phyloP scores from a whole-genome alignment of 768 basidiomycete species.

The Leccinum boreale region DNA sequence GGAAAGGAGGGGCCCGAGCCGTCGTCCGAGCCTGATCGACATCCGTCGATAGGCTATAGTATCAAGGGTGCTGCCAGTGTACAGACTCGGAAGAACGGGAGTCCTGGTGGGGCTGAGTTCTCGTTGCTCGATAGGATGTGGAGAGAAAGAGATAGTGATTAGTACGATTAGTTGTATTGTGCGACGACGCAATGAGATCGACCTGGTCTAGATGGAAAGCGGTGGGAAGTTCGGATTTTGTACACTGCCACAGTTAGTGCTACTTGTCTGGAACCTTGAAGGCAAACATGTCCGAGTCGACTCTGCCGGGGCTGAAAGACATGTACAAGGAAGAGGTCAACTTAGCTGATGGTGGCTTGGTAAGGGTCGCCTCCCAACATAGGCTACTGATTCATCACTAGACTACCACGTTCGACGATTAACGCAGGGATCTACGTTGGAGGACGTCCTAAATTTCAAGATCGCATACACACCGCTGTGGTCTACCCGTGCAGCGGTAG shows the following conservation, averaged over 20 bases:
- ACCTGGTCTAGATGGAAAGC: neutral
- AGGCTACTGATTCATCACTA: neutral
- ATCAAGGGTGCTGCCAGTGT: constrained; percentile 53
- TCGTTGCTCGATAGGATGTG: constrained; percentile 38
- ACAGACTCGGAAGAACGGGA: constrained; percentile 15
- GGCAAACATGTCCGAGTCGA: neutral
- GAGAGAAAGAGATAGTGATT: constrained; percentile 26
- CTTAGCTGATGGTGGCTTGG: constrained; percentile 32
- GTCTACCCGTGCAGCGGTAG: constrained; percentile 61
- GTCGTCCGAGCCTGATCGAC: constrained; percentile 30
- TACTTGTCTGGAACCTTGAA: neutral
- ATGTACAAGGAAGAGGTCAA: too few species aligned
- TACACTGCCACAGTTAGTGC: constrained; percentile 5
- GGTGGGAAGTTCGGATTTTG: neutral
- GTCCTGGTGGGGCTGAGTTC: constrained; percentile 8
- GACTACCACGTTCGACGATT: neutral
- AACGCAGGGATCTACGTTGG: constrained; percentile 59
- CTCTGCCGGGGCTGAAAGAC: neutral
- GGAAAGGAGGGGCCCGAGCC: constrained; percentile 7
- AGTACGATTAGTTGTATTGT: constrained; percentile 20
- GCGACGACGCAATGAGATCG: constrained; percentile 11
- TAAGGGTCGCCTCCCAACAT: constrained; percentile 17
- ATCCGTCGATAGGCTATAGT: constrained; percentile 43
- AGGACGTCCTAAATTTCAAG: constrained; percentile 45
- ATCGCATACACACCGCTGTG: constrained; percentile 60